These are phyloP conservation scores for Tetradesmus obliquus DNA, from an alignment of 139 green algal genomes.

Conservation along the genomic window DNA sequence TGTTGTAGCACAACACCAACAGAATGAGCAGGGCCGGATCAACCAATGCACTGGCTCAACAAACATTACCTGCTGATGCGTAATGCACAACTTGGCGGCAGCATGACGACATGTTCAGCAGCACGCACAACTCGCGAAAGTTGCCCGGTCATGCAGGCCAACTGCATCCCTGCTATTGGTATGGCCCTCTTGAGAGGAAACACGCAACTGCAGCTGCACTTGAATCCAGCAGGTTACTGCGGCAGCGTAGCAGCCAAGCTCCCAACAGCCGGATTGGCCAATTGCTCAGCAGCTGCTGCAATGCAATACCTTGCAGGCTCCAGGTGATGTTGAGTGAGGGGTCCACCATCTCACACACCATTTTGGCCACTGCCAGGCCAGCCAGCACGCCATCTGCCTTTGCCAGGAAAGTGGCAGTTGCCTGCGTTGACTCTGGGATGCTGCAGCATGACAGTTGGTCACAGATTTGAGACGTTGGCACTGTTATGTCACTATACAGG, in stretches of 20 bases:
- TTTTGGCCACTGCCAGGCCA: constrained; percentile 86
- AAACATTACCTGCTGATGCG: too few relatives aligned
- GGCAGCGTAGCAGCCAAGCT: too few relatives aligned
- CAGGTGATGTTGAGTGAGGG: constrained; percentile 70
- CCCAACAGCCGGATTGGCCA: too few relatives aligned
- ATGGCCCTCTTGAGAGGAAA: too few relatives aligned
- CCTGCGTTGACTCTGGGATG: constrained; percentile 76
- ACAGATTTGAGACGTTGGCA: background rate
- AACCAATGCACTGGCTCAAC: background rate
- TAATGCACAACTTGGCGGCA: background rate
- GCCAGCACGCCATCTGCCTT: constrained; percentile 94
- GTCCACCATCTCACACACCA: constrained; percentile 89
- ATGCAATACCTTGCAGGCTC: constrained; percentile 25
- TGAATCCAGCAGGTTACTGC: too few relatives aligned
- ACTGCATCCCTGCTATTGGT: too few relatives aligned
- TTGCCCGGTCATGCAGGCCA: too few relatives aligned
- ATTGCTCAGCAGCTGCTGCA: background rate
- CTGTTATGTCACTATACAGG: background rate
- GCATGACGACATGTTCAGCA: too few relatives aligned
- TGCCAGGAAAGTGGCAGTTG: constrained; percentile 89
- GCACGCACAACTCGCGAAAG: too few relatives aligned
- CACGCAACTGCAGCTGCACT: too few relatives aligned
- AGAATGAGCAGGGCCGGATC: too few relatives aligned
- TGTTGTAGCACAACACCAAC: background rate
- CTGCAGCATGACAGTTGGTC: constrained; percentile 59